phyloP scores from a whole-genome alignment of 2,329 filamentous ascomycete species.

The Colletotrichum falcatum region DNA sequence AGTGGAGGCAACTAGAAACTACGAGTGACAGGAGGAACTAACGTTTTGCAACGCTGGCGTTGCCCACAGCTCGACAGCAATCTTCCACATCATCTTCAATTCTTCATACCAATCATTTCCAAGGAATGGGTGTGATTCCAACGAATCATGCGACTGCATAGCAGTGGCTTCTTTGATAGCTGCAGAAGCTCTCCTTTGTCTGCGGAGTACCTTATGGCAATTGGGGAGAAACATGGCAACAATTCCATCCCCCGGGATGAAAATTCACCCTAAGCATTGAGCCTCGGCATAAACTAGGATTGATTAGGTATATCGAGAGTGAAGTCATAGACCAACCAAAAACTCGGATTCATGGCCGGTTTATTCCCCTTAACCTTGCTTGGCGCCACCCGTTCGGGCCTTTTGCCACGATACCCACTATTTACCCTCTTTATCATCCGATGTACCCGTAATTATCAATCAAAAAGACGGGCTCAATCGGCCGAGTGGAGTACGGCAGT shows the following conservation, averaged over 20 bases:
- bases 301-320: conserved; percentile 14
- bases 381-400: conserved; percentile 39
- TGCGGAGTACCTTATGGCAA: not conserved
- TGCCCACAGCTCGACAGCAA: conserved; percentile 7
- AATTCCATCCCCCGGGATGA: conserved; percentile 18
- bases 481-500: conserved; percentile 33
- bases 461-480: conserved; percentile 31
- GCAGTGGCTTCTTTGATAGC: not conserved
- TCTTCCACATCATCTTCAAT: not conserved
- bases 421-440: conserved; percentile 21
- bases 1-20: too few species aligned
- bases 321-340: conserved; percentile 8
- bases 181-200: conserved; percentile 1
- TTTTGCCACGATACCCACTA: conserved; percentile 35
- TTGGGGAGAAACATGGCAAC: conserved; percentile 7
- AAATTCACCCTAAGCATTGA: not conserved
- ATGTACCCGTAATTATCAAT: conserved; percentile 22
- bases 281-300: conserved; percentile 32
- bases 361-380: conserved; percentile 37
- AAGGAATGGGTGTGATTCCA: conserved; percentile 13
- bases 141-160: not conserved
- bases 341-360: conserved; percentile 6
- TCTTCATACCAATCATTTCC: not conserved
- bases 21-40: not conserved
- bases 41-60: too few species aligned